Evolutionary conservation across 2,329 filamentous ascomycete species (phyloP).

Genomic region (Daldinia sp.): DNA sequence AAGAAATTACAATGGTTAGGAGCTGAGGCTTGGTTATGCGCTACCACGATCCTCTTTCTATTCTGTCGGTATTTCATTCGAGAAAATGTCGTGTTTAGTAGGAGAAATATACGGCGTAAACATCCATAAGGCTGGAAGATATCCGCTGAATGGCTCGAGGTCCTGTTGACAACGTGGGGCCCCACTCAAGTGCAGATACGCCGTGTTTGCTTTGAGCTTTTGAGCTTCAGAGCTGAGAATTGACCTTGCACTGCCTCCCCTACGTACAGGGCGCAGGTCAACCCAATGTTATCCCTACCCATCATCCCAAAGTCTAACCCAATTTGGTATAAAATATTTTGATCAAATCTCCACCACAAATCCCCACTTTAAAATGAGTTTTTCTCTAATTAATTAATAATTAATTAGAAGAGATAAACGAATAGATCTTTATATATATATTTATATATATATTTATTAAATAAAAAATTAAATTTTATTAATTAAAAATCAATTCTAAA

Average conservation of each 20-base stretch:
- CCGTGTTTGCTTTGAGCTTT: conserved; percentile 29
- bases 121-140: not conserved
- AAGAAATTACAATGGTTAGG: not conserved
- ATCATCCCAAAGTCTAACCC: too few relatives aligned
- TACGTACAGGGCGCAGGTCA: too few relatives aligned
- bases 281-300: too few relatives aligned
- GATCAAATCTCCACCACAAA: too few relatives aligned
- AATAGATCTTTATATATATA: too few relatives aligned
- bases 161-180: not conserved
- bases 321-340: too few relatives aligned
- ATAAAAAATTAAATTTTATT: too few relatives aligned
- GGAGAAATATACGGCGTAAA: conserved; percentile 18
- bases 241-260: not conserved
- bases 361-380: too few relatives aligned
- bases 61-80: not conserved
- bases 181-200: conserved; percentile 24
- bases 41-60: not conserved
- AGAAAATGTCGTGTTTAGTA: not conserved
- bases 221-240: not conserved
- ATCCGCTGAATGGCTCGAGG: not conserved
- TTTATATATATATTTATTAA: too few relatives aligned
- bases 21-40: conserved; percentile 4
- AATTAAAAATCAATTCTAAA: too few relatives aligned
- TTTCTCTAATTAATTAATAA: too few relatives aligned
- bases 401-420: too few relatives aligned